phyloP scores from a whole-genome alignment of 768 basidiomycete species.

The Psilocybe cubensis region DNA sequence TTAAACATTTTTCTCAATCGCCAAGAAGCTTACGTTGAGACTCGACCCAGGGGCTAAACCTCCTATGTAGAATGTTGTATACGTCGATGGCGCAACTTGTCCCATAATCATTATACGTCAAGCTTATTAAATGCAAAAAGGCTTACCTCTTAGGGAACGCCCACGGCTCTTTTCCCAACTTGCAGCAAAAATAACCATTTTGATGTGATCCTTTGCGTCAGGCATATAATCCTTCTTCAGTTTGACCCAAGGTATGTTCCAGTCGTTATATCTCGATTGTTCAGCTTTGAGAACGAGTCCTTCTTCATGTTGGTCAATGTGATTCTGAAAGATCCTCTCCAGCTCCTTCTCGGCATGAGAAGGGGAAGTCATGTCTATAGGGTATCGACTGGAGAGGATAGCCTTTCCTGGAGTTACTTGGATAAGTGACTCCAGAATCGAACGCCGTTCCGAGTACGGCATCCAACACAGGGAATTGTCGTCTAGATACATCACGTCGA shows the following conservation, averaged over 20 bases:
- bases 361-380: slow-evolving; percentile 42
- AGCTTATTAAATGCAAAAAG: background rate
- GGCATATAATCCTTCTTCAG: slow-evolving; percentile 89
- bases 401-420: slow-evolving; percentile 57
- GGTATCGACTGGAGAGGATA: slow-evolving; percentile 60
- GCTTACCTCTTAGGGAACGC: slow-evolving; percentile 71
- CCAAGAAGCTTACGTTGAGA: too few relatives aligned
- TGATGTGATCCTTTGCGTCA: slow-evolving; percentile 79
- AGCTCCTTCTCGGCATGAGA: slow-evolving; percentile 31
- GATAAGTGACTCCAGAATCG: slow-evolving; percentile 62
- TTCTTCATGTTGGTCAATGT: slow-evolving; percentile 59
- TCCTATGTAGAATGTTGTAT: slow-evolving; percentile 84
- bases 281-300: slow-evolving; percentile 82
- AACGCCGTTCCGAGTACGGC: slow-evolving; percentile 64
- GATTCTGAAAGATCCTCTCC: slow-evolving; percentile 49
- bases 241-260: slow-evolving; percentile 79
- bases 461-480: slow-evolving; percentile 54
- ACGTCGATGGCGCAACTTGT: slow-evolving; percentile 68
- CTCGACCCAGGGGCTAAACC: too few relatives aligned
- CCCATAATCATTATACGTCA: background rate
- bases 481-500: slow-evolving; percentile 80
- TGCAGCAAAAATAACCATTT: slow-evolving; percentile 78
- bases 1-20: too few relatives aligned
- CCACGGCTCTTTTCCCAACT: slow-evolving; percentile 82
- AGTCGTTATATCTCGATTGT: slow-evolving; percentile 69